A percentile compares a stretch with the other conserved stretches of the same genome.
These are phyloP conservation scores for Closterium sp. DNA, from an alignment of 139 green algal genomes.

Conservation along the genomic window DNA sequence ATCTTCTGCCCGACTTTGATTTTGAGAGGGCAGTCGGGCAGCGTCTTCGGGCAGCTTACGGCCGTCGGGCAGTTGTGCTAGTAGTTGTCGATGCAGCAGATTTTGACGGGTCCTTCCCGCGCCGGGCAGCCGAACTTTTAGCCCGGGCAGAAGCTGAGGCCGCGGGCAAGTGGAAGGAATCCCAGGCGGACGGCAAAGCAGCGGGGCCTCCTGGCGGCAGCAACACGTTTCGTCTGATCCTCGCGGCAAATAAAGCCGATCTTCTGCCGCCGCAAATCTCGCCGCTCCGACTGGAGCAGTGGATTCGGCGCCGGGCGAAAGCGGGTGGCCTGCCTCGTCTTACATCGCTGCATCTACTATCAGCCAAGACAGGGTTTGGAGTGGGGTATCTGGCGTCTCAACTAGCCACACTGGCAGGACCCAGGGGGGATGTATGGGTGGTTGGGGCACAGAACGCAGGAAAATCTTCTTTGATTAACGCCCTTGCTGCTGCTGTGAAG, in stretches of 20 bases:
- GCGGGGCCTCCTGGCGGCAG: not conserved
- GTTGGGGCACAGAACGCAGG: conserved; percentile 87
- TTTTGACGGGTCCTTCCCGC: conserved; percentile 95
- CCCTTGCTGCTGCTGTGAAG: conserved; percentile 62
- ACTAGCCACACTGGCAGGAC: conserved; percentile 8
- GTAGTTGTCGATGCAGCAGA: conserved; percentile 86
- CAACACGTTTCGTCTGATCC: conserved; percentile 62
- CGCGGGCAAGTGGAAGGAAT: conserved; percentile 22
- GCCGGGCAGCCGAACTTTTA: conserved; percentile 54
- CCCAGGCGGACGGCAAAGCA: conserved; percentile 4
- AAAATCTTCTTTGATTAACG: conserved; percentile 93
- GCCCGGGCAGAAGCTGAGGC: conserved; percentile 17
- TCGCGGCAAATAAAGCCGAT: conserved; percentile 87
- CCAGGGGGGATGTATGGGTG: conserved; percentile 88
- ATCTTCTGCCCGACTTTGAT: conserved; percentile 54
- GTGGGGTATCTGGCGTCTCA: not conserved
- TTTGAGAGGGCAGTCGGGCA: conserved; percentile 49
- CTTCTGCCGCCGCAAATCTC: conserved; percentile 39
- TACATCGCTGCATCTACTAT: conserved; percentile 55
- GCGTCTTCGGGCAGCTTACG: conserved; percentile 8
- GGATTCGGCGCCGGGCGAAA: conserved; percentile 60
- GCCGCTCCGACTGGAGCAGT: conserved; percentile 52
- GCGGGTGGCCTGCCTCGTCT: conserved; percentile 63
- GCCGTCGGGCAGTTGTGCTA: conserved; percentile 71
- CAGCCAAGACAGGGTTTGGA: conserved; percentile 9